phyloP scores from a whole-genome alignment of 2,329 filamentous ascomycete species.

The Calonectria pseudoreteaudii region DNA sequence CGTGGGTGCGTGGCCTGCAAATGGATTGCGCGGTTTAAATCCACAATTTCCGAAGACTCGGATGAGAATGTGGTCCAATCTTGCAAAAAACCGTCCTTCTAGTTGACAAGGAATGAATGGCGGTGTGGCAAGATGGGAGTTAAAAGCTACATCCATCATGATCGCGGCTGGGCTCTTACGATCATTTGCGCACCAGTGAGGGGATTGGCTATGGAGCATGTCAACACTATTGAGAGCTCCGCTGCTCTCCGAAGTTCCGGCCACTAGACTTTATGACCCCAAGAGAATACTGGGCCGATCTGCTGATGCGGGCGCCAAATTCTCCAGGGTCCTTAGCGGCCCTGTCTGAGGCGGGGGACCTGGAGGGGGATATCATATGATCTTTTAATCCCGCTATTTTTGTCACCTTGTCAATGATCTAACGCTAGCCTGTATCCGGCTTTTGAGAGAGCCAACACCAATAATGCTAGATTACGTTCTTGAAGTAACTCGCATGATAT shows the following conservation, averaged over 20 bases:
- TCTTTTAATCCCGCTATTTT: background rate
- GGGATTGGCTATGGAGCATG: background rate
- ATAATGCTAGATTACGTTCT: background rate
- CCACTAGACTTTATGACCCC: background rate
- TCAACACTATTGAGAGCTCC: background rate
- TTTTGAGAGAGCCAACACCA: background rate
- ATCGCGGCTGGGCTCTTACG: slow-evolving; percentile 1
- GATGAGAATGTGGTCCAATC: slow-evolving; percentile 6
- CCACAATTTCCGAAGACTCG: background rate
- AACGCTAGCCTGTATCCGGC: background rate
- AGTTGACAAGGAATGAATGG: slow-evolving; percentile 4
- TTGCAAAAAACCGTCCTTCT: background rate
- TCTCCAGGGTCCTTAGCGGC: background rate
- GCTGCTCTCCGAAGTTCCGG: background rate
- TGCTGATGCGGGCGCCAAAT: slow-evolving; percentile 10
- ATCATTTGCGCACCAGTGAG: background rate
- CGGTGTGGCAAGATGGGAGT: slow-evolving; percentile 12
- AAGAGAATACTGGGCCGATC: slow-evolving; percentile 16
- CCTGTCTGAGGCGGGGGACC: background rate
- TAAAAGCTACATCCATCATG: background rate
- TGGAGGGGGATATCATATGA: slow-evolving; percentile 5
- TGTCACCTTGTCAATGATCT: background rate
- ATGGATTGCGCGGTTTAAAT: background rate
- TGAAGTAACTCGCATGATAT: background rate
- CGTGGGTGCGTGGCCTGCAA: background rate